Evolutionary conservation across 805 yeast species (phyloP).

Genomic region (Nakazawaea ishiwadae): DNA sequence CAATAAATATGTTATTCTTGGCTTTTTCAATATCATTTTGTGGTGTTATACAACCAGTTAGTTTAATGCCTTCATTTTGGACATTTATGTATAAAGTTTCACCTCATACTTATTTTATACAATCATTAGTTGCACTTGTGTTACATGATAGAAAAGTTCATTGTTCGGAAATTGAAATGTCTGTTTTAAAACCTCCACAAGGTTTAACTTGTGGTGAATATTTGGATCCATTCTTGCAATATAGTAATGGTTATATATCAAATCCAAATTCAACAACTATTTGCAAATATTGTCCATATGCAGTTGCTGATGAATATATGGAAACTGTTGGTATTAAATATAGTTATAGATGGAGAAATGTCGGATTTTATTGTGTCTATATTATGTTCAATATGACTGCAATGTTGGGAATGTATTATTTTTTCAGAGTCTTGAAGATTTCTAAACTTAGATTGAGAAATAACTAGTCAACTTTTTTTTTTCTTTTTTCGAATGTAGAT

Average conservation of each 20-base stretch:
- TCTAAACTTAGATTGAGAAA: slow-evolving; percentile 17
- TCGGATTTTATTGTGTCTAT: slow-evolving; percentile 30
- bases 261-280: slow-evolving; percentile 21
- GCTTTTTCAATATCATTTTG: slow-evolving; percentile 30
- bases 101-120: slow-evolving; percentile 45
- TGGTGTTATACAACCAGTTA: slow-evolving; percentile 38
- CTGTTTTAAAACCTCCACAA: slow-evolving; percentile 33
- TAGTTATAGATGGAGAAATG: slow-evolving; percentile 21
- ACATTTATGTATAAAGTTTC: slow-evolving; percentile 40
- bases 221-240: slow-evolving; percentile 28
- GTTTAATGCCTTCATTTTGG: slow-evolving; percentile 45
- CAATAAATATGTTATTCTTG: slow-evolving; percentile 34
- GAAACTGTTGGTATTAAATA: slow-evolving; percentile 15
- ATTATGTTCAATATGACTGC: slow-evolving; percentile 45
- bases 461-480: too few relatives aligned
- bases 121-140: slow-evolving; percentile 33
- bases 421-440: slow-evolving; percentile 32
- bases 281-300: slow-evolving; percentile 21
- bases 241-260: slow-evolving; percentile 42
- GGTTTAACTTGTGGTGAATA: slow-evolving; percentile 48
- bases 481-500: too few relatives aligned
- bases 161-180: slow-evolving; percentile 33
- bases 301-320: slow-evolving; percentile 19
- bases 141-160: slow-evolving; percentile 33
- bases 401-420: slow-evolving; percentile 32